Base-by-base conservation (phyloP, 1,284 basidiomycete species). In the Irpex sp. region DNA sequence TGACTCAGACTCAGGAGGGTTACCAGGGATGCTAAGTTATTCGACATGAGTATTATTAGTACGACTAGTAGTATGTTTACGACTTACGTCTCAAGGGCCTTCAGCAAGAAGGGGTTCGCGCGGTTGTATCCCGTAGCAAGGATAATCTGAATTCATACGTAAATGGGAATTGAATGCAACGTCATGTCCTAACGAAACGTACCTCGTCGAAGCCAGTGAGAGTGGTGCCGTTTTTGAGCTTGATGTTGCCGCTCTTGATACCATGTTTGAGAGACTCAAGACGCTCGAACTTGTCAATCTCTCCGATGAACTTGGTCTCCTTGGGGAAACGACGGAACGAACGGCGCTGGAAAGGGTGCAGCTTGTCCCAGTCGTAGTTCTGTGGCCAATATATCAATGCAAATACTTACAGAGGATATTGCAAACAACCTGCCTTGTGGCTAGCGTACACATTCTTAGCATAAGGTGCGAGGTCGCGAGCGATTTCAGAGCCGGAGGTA, bases 141-240 rank as follows among this genome's bases (percentile, higher is more conserved):
- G 31, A 59, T 59, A 31, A 59, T 59, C 58, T 56, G 17, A n/a
- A 31, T 1, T 35, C 33, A 35, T 35, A 8, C 33, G 7, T 35
- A 35, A 35, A 8, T 35, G 1, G 8, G 1, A 8, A 35, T 1
- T 35, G 33, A 35, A 8, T 0, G 33, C 8, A 35, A 8, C 7
- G 7, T 35, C 33, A 35, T 35, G 2, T 1, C 33, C 8, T 35
- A 7, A 8, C 1, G 1, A 8, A 35, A 35, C 54, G 33, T n/a
- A 56, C 54, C 33, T 59, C 58, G 9, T 59, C 58, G n/a, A 71
- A 46, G 67, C 68, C 71, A 26, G 68, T 67, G 11, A 70, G 65
- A 4, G 64, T 67, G 13, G 17, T 54, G 66, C 71, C 67, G 19
- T 68, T 69, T 1, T 66, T 67, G 36, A 69, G 69, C 3, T 68